phyloP scores from a whole-genome alignment of 2,329 filamentous ascomycete species.

The Tothia fuscella region DNA sequence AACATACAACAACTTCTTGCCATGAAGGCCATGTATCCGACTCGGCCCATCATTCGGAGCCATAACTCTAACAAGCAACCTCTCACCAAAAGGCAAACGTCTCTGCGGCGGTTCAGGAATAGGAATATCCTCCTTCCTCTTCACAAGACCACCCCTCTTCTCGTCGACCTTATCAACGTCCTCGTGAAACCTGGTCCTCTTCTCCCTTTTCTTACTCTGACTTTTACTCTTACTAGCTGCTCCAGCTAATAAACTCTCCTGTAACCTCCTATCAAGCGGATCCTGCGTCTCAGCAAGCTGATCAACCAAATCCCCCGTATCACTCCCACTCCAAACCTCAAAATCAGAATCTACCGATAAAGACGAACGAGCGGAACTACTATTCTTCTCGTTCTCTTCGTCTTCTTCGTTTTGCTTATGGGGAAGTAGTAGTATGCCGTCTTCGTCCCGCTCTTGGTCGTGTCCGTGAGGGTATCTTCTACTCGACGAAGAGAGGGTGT shows the following conservation, averaged over 20 bases:
- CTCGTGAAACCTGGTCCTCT: slow-evolving; percentile 58
- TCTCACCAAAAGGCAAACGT: slow-evolving; percentile 54
- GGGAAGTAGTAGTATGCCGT: no score
- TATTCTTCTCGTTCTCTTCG: no score
- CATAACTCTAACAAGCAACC: slow-evolving; percentile 74
- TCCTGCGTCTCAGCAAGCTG: slow-evolving; percentile 70
- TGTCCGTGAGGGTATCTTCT: no score
- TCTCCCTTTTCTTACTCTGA: slow-evolving; percentile 27
- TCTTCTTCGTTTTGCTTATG: no score
- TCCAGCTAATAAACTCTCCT: slow-evolving; percentile 52
- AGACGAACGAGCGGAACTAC: no score
- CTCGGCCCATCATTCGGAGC: slow-evolving; percentile 55
- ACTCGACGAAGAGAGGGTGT: slow-evolving; percentile 47
- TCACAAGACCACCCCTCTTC: slow-evolving; percentile 35
- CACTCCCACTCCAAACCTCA: slow-evolving; percentile 85
- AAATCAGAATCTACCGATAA: slow-evolving; percentile 50
- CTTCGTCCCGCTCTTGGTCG: no score
- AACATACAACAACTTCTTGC: slow-evolving; percentile 80
- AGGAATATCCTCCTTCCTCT: slow-evolving; percentile 60
- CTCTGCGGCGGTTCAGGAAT: slow-evolving; percentile 58
- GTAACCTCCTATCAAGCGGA: slow-evolving; percentile 59
- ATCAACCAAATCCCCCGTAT: slow-evolving; percentile 90
- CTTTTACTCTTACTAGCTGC: slow-evolving; percentile 37
- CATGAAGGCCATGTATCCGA: slow-evolving; percentile 82
- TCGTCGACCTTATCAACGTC: slow-evolving; percentile 30